Evolutionary conservation across 2,329 filamentous ascomycete genomes (phyloP).

Genomic region (Ramichloridium luteum): DNA sequence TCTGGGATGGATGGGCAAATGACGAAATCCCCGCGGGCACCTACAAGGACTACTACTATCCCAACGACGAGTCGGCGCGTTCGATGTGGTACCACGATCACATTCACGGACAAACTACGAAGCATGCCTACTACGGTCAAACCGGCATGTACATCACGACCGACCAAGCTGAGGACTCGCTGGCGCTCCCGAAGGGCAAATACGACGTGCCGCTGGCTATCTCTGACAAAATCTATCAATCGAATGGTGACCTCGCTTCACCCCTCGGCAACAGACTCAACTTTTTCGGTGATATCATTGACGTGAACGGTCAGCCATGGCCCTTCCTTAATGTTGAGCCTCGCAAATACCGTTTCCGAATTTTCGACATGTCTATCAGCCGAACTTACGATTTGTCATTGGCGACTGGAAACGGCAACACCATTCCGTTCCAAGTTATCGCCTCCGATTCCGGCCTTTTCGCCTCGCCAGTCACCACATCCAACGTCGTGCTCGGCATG

Average conservation of each 20-base stretch:
- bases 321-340: conserved; percentile 47
- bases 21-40: conserved; percentile 41
- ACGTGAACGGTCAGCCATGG: conserved; percentile 49
- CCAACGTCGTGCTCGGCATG: conserved; percentile 38
- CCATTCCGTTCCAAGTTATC: conserved; percentile 41
- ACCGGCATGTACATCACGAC: conserved; percentile 44
- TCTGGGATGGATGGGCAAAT: conserved; percentile 42
- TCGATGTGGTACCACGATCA: conserved; percentile 48
- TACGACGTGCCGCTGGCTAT: conserved; percentile 44
- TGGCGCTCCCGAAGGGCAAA: conserved; percentile 39
- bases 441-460: conserved; percentile 44
- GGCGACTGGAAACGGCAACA: conserved; percentile 24
- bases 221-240: conserved; percentile 40
- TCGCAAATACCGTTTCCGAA: conserved; percentile 46
- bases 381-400: conserved; percentile 40
- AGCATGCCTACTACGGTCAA: conserved; percentile 43
- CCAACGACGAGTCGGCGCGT: conserved; percentile 42
- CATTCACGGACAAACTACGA: conserved; percentile 29
- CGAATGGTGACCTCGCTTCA: conserved; percentile 36
- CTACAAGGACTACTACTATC: conserved; percentile 53
- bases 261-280: conserved; percentile 34
- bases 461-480: conserved; percentile 31
- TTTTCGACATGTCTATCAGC: conserved; percentile 41
- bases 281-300: conserved; percentile 46
- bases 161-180: conserved; percentile 37